A percentile compares a stretch with the other conserved stretches of the same genome.
Conservation (phyloP, 106 monocot genomes). For the Dendrobium huoshanense region DNA sequence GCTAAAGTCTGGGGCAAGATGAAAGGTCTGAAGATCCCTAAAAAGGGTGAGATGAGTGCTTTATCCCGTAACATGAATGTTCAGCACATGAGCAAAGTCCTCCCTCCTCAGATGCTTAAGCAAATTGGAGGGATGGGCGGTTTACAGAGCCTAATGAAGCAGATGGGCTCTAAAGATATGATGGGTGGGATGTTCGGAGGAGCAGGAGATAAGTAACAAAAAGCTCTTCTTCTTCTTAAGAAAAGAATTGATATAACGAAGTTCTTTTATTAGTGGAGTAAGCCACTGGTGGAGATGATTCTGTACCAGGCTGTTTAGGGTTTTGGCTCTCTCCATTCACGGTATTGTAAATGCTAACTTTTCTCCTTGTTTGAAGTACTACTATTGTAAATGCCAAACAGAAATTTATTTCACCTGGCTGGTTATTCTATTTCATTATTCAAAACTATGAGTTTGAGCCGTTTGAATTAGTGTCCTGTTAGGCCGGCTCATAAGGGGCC, state of each 20-base stretch:
- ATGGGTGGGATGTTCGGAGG: slow-evolving; percentile 58
- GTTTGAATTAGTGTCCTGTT: too few relatives aligned
- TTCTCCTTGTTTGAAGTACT: neutral
- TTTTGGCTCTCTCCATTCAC: too few relatives aligned
- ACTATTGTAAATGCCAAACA: too few relatives aligned
- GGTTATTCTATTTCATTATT: too few relatives aligned
- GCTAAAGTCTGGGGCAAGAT: slow-evolving; percentile 93
- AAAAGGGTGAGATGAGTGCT: slow-evolving; percentile 97
- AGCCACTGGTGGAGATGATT: too few relatives aligned
- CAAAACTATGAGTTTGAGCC: too few relatives aligned
- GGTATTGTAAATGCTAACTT: neutral
- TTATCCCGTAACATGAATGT: slow-evolving; percentile 83
- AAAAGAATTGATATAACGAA: too few relatives aligned
- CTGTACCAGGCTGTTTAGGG: too few relatives aligned
- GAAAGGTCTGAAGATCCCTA: slow-evolving; percentile 97
- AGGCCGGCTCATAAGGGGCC: too few relatives aligned
- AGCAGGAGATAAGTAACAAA: neutral
- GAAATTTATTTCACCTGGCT: too few relatives aligned
- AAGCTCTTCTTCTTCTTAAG: neutral
- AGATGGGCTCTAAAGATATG: slow-evolving; percentile 86
- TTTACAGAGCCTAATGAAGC: slow-evolving; percentile 88
- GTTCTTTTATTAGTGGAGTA: too few relatives aligned
- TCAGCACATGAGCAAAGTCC: slow-evolving; percentile 91
- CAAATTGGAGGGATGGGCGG: slow-evolving; percentile 92
- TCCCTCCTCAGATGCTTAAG: slow-evolving; percentile 86